Evolutionary conservation across 345 rosid species (phyloP).

Genomic region (Gossypium sturtianum): DNA sequence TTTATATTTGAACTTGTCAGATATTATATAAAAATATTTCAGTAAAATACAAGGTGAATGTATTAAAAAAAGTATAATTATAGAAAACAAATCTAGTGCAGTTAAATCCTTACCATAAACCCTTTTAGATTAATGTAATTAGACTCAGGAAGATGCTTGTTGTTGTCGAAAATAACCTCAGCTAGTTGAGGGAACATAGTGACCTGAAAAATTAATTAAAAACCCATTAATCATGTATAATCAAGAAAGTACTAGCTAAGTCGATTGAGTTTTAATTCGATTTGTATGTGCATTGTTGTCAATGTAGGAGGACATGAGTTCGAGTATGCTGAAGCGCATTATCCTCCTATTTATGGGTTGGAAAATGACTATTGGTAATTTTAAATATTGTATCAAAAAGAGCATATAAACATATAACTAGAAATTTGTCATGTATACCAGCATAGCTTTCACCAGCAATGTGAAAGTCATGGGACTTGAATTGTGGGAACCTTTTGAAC

Average conservation of each 20-base stretch:
- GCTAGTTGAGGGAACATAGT: constrained; percentile 86
- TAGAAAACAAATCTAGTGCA: no score
- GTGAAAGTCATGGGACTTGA: constrained; percentile 51
- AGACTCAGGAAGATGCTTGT: constrained; percentile 33
- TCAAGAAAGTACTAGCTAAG: background rate
- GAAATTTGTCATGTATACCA: constrained; percentile 17
- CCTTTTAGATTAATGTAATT: constrained; percentile 65
- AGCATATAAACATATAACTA: no score
- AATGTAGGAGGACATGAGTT: fast-evolving
- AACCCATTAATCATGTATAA: background rate
- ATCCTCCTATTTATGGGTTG: no score
- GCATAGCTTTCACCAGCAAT: constrained; percentile 73
- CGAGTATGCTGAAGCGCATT: no score
- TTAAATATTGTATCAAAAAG: no score
- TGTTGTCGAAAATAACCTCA: constrained; percentile 46
- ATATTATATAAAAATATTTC: no score
- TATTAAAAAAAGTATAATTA: no score
- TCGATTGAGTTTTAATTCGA: no score
- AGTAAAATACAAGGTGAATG: no score
- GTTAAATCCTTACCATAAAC: constrained; percentile 38
- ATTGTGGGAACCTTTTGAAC: constrained; percentile 65
- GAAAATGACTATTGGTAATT: fast-evolving
- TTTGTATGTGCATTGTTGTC: fast-evolving
- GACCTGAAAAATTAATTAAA: constrained; percentile 34
- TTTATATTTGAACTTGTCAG: no score